Conservation (phyloP, 176 grass and related monocot species). For the Bonia amplexicaulis region DNA sequence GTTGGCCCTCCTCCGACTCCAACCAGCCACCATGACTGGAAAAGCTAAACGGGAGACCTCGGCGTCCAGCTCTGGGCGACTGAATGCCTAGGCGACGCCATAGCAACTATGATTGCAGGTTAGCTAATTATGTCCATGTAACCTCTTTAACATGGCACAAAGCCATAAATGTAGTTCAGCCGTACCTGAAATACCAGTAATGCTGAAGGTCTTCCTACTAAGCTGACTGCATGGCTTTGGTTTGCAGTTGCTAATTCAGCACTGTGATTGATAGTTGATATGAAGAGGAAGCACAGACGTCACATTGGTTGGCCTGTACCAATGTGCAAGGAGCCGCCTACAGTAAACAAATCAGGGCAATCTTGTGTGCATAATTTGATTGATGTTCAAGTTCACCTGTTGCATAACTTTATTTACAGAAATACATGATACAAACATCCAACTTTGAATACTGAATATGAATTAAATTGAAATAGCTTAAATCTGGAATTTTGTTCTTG, state of each 20-base stretch:
- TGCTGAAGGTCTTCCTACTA: background rate
- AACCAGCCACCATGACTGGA: too few species aligned
- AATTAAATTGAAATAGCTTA: background rate
- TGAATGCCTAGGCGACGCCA: too few species aligned
- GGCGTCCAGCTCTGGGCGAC: too few species aligned
- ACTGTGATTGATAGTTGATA: background rate
- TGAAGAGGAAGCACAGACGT: background rate
- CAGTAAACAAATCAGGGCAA: background rate
- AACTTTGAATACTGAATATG: background rate
- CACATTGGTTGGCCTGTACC: background rate
- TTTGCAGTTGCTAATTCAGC: background rate
- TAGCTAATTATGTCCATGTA: background rate
- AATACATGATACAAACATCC: background rate
- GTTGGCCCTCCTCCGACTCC: too few species aligned
- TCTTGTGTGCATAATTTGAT: background rate
- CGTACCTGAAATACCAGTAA: conserved; percentile 1
- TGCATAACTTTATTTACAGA: background rate
- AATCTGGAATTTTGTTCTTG: background rate
- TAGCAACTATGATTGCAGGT: background rate
- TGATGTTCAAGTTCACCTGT: background rate
- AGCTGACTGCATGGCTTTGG: background rate
- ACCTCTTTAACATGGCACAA: background rate
- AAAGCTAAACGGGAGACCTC: too few species aligned
- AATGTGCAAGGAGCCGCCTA: background rate
- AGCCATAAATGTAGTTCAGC: background rate